phyloP scores from a whole-genome alignment of 225 moss, liverwort and hornwort species.

The Bryoerythrophyllum caledonicum region DNA sequence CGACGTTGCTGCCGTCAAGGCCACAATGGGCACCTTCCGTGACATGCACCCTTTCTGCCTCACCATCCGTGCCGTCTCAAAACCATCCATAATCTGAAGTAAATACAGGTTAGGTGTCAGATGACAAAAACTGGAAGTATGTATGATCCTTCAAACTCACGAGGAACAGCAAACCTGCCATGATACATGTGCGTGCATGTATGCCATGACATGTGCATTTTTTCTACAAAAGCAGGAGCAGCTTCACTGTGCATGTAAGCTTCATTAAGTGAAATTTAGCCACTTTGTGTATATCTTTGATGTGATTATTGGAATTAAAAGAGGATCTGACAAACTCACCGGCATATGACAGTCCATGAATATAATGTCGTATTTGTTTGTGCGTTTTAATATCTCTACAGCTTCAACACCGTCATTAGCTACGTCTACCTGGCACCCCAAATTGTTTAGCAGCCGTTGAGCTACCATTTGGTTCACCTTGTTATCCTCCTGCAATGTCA shows the following conservation, averaged over 20 bases:
- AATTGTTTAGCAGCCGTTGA: slow-evolving; percentile 40
- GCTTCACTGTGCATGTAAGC: too few relatives aligned
- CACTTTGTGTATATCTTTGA: too few relatives aligned
- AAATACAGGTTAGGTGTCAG: too few relatives aligned
- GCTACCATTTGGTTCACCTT: slow-evolving; percentile 56
- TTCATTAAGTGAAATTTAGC: too few relatives aligned
- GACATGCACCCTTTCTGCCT: slow-evolving; percentile 37
- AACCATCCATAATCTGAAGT: slow-evolving; percentile 45
- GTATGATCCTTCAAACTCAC: too few relatives aligned
- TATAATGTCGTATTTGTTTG: slow-evolving; percentile 40
- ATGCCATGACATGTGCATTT: too few relatives aligned
- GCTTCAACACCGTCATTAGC: slow-evolving; percentile 48
- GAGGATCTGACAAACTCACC: slow-evolving; percentile 15
- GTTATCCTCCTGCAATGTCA: slow-evolving; percentile 45
- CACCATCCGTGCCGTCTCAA: slow-evolving; percentile 40
- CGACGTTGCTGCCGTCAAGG: slow-evolving; percentile 45
- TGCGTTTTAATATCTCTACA: slow-evolving; percentile 30
- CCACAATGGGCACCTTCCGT: slow-evolving; percentile 39
- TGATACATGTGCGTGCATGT: too few relatives aligned
- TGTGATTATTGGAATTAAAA: background rate
- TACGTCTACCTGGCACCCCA: slow-evolving; percentile 47
- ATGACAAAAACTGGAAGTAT: too few relatives aligned
- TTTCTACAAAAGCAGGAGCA: too few relatives aligned
- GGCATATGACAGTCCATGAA: slow-evolving; percentile 62
- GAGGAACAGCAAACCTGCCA: too few relatives aligned